Evolutionary conservation across 345 rosid species (phyloP).

Genomic region (Pistacia integerrima): DNA sequence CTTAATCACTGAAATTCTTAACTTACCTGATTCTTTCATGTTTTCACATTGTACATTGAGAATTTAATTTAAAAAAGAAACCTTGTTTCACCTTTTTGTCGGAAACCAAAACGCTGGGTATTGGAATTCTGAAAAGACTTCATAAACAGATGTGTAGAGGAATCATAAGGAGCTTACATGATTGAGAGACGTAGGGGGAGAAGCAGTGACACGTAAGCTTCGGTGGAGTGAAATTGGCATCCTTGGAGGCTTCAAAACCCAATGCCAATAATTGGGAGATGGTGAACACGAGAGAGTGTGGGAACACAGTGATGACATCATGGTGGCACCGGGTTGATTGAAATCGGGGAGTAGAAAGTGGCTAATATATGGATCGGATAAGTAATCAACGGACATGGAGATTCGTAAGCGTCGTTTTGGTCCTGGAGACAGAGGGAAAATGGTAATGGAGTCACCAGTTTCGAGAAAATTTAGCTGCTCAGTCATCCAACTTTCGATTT

Average conservation of each 20-base stretch:
- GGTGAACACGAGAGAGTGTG: constrained; percentile 1
- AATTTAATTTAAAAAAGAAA: background rate
- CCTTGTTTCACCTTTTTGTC: background rate
- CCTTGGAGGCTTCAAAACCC: background rate
- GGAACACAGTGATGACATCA: constrained; percentile 25
- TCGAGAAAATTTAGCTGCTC: too few relatives aligned
- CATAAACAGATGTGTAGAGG: background rate
- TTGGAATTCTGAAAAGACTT: background rate
- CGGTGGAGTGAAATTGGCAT: constrained; percentile 2
- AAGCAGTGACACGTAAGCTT: background rate
- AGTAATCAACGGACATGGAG: background rate
- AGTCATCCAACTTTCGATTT: too few relatives aligned
- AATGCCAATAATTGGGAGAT: background rate
- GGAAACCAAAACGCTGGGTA: background rate
- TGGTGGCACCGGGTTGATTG: constrained; percentile 12
- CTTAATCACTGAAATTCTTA: background rate
- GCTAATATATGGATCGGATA: constrained; percentile 9
- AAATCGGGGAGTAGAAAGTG: constrained; percentile 8
- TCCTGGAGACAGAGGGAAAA: background rate
- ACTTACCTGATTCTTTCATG: background rate
- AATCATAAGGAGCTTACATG: background rate
- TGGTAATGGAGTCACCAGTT: background rate
- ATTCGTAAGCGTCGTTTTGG: background rate
- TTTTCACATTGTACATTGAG: background rate
- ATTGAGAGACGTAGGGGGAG: background rate